Evolutionary conservation across 306 rosid genomes (phyloP), one percentile per base, ranked within the genome.

Genomic region (Alnus glutinosa): DNA sequence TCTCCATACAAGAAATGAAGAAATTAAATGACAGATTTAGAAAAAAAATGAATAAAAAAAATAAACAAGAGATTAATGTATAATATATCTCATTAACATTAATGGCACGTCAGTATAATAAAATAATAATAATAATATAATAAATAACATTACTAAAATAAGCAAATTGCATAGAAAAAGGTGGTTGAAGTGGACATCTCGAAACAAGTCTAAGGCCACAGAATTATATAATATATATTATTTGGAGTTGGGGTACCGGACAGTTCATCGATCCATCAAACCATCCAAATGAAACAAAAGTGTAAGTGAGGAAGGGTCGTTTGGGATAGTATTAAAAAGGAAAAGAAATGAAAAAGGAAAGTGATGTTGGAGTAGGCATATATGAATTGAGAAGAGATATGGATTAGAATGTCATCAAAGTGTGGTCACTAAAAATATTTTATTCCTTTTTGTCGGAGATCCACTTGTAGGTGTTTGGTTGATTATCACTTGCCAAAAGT

Each of bases 161-260:
- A 42, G 55, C 49, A 10, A n/a, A 30, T 32, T 30, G 69, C 59
- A 2, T 1, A 55, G 81, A 54, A 72, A 69, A 63, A 55, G 61
- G 57, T 36, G 77, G 42, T 36, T 71, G 69, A 75, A 71, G 77
- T 81, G 80, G 81, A 74, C 78, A 77, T 77, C 71, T 80, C 9
- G 0, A 49, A 55, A 75, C 71, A 74, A 81, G 80, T 81, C 83
- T 62, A 48, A 48, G 47, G 50, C 44, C 5, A 77, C 2, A 77
- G 54, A 55, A 74, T 63, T 3, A 9, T 36, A 19, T 3, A n/a
- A 37, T 37, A 37, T 47, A 48, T 49, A 49, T 7, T 46, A 75
- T 19, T 16, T 55, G 44, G 47, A 50, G 18, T 74, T 54, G 32
- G 68, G 71, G 78, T 54, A 61, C 10, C 58, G 47, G 72, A 71